Base-by-base conservation (phyloP, 257 asterid species). In the Ligustrum vulgare region DNA sequence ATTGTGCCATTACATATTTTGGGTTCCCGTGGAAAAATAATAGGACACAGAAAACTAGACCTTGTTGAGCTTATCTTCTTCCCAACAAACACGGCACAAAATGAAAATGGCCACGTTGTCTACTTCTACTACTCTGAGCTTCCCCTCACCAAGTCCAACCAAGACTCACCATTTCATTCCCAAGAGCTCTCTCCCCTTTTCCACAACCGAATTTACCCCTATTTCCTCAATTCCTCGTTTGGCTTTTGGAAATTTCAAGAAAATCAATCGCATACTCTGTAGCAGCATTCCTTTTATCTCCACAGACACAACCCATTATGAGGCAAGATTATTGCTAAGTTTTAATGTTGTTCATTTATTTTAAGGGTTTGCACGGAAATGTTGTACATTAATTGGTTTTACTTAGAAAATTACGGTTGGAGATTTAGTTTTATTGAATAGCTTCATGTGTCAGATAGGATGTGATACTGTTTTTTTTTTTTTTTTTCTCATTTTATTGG, bases 291-390 rank as follows among this genome's bases (percentile, higher is more conserved):
- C 93, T 12, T 78, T 83, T 69, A 82, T 84, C 77, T 89, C 96
- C 75, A 62, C 94, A 0, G 68, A 31, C 28, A 85, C 95, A 45
- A 93, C 94, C 73, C 87, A 86, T 56, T 91, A 91, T 63, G 97
- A 93, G 98, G 98, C 90, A 82, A 3, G 5, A 23, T 22, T 68
- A 22, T 23, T 9, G 33, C 25, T 36, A 1, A 36, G 8, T 36
- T 56, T 22, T 56, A 20, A 28, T 54, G 63, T 54, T 54, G 33
- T 22, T 58, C 4, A n/a, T 64, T 56, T 36, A 1, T 39, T n/a
- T 12, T 20, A 20, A 6, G 20, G 34, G 35, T 2, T 78, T 34
- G 8, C 54, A n/a, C 41, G 7, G 34, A 67, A 47, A 75, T 67
- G 47, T 10, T 64, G 41, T 3, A 10, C 22, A 18, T 51, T 13